Evolutionary conservation across 2,329 filamentous ascomycete species (phyloP).

Genomic region (Fusarium concolor): DNA sequence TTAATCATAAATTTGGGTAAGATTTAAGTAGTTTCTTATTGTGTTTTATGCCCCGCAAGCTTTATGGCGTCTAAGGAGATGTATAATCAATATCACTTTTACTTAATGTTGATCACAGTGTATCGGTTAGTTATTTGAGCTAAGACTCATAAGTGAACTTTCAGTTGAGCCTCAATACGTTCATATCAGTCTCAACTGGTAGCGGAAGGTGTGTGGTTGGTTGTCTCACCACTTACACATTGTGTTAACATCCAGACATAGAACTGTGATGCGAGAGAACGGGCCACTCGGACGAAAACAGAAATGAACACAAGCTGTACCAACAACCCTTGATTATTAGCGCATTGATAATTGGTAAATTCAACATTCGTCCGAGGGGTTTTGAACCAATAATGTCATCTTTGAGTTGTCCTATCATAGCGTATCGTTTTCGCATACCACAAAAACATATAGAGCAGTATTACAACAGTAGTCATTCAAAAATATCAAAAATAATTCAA

Average conservation of each 20-base stretch:
- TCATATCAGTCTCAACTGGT: background rate
- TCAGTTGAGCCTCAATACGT: background rate
- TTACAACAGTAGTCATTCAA: background rate
- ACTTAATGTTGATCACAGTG: background rate
- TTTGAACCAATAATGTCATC: background rate
- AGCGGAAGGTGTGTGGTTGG: background rate
- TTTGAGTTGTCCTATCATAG: background rate
- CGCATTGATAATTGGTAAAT: background rate
- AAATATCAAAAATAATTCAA: background rate
- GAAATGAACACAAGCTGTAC: background rate
- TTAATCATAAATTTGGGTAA: too few relatives aligned
- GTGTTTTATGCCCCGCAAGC: too few relatives aligned
- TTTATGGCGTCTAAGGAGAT: too few relatives aligned
- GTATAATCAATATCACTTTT: background rate
- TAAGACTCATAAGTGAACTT: background rate
- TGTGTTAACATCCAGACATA: background rate
- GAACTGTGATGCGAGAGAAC: background rate
- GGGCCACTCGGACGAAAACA: background rate
- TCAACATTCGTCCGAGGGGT: background rate
- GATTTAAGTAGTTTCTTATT: too few relatives aligned
- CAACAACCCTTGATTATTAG: background rate
- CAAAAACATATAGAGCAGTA: background rate
- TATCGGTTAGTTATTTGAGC: background rate
- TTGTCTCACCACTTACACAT: constrained; percentile 9
- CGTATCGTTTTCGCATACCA: background rate